Base-by-base conservation (phyloP, 805 yeast genomes). In the Teunomyces panamensis region DNA sequence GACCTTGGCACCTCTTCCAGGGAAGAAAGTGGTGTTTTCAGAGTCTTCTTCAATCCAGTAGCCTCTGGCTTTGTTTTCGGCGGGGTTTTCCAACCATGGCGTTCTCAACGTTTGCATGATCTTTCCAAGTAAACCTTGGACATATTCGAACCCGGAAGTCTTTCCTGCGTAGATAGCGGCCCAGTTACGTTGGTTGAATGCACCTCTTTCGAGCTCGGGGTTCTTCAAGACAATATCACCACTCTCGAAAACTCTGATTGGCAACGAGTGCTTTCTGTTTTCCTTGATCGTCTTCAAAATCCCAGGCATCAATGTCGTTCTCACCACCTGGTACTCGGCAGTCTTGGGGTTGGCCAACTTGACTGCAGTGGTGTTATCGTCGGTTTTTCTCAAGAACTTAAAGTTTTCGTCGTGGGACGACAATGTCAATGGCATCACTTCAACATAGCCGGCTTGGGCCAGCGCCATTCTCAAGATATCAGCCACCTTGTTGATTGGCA, bases 361-460 rank as follows among this genome's bases (percentile, higher is more conserved):
- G 47, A 94, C 98, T 29, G 90, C 98, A 44, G 71, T 73, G n/a
- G 82, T 79, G 58, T 77, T 79, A 59, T 87, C 89, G 66, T 92
- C 97, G 36, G 63, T 63, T 44, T 77, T 75, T 65, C 89, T 84
- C 64, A 94, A 78, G 74, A 81, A 91, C 65, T 81, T 85, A 79
- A 90, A 94, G 74, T 94, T 94, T 76, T 94, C 99, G 65, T 91
- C 97, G 57, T 91, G 97, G 29, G 98, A 91, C 66, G 97, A 88
- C 63, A 94, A 77, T 24, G 97, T 94, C 65, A 94, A 79, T 35
- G 99, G 97, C 83, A 94, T 74, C 43, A 90, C 97, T 73, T 94
- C 99, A 49, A 84, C 72, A 94, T 96, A 94, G 35, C 97, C 96
- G 13, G 96, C 84, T 75, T 89, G 96, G 27, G 98, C 87, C 30